Percentiles rank a stretch among this genome's conserved stretches.
Conservation (phyloP, 2,329 filamentous ascomycete species). For the Paecilomyces dactylethromorphus region DNA sequence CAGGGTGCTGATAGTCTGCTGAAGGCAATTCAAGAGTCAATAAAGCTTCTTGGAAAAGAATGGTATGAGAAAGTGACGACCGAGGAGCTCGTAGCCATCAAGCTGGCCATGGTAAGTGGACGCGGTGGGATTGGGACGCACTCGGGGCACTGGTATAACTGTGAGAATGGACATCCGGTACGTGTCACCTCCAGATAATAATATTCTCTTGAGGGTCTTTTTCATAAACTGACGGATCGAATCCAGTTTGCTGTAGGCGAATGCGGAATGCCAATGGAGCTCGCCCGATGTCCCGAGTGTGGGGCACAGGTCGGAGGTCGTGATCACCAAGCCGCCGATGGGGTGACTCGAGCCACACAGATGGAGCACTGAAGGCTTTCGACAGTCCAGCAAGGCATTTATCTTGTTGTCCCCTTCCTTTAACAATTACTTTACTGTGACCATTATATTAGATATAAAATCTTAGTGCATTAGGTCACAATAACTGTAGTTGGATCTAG, state of each 20-base stretch:
- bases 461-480: too few species aligned
- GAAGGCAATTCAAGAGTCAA: too few species aligned
- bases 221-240: too few species aligned
- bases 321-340: constrained; percentile 10
- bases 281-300: constrained; percentile 20
- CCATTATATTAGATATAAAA: too few species aligned
- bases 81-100: constrained; percentile 47
- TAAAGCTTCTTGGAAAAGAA: too few species aligned
- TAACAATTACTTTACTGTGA: too few species aligned
- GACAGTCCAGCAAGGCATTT: too few species aligned
- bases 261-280: constrained; percentile 24
- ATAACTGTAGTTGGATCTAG: too few species aligned
- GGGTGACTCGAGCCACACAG: constrained; percentile 2
- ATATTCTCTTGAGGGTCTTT: too few species aligned
- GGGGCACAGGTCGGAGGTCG: constrained; percentile 15
- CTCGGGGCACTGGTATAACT: constrained; percentile 46
- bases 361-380: not conserved
- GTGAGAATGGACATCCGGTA: constrained; percentile 10
- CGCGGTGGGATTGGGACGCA: constrained; percentile 28
- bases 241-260: constrained; percentile 20
- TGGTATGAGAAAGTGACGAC: constrained; percentile 30
- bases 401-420: too few species aligned
- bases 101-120: constrained; percentile 46
- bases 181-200: too few species aligned
- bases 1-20: too few species aligned